phyloP scores from a whole-genome alignment of 2,329 filamentous ascomycete species.

The Gliomastix tumulicola region DNA sequence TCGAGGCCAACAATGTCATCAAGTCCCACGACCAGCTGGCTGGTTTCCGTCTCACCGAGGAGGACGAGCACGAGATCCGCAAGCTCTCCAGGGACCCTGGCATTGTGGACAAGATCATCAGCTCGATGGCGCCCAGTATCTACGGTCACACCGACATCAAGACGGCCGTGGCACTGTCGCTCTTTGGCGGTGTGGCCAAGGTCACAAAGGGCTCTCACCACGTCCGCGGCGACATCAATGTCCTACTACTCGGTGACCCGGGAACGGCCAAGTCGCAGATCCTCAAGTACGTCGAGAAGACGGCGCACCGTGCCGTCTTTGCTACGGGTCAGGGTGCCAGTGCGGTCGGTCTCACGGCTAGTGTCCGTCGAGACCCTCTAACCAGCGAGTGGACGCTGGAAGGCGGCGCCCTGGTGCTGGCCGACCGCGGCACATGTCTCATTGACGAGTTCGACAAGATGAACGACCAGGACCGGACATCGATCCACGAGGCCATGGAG shows the following conservation, averaged over 20 bases:
- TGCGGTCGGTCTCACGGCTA: conserved; percentile 94
- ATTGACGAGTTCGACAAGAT: conserved; percentile 99
- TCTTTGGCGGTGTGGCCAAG: conserved; percentile 94
- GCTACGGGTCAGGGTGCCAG: conserved; percentile 96
- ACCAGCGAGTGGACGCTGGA: conserved; percentile 97
- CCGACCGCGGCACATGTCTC: conserved; percentile 88
- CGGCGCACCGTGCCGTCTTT: conserved; percentile 92
- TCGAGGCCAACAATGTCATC: conserved; percentile 95
- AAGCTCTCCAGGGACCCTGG: conserved; percentile 81
- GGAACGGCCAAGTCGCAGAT: conserved; percentile 98
- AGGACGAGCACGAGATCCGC: conserved; percentile 88
- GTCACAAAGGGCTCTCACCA: conserved; percentile 80
- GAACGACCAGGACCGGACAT: conserved; percentile 97
- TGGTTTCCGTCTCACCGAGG: conserved; percentile 89
- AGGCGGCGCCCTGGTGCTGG: conserved; percentile 89
- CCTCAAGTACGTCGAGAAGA: conserved; percentile 96
- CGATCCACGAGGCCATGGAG: conserved; percentile 99
- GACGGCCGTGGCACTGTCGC: conserved; percentile 86
- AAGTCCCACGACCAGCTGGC: conserved; percentile 97
- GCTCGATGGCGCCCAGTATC: conserved; percentile 93
- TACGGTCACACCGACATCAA: conserved; percentile 97
- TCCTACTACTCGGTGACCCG: conserved; percentile 90
- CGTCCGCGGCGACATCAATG: conserved; percentile 96
- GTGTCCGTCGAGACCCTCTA: conserved; percentile 88
- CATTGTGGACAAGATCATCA: conserved; percentile 87